phyloP scores from a whole-genome alignment of 148 eudicot species.

The Suaeda aralocaspica region DNA sequence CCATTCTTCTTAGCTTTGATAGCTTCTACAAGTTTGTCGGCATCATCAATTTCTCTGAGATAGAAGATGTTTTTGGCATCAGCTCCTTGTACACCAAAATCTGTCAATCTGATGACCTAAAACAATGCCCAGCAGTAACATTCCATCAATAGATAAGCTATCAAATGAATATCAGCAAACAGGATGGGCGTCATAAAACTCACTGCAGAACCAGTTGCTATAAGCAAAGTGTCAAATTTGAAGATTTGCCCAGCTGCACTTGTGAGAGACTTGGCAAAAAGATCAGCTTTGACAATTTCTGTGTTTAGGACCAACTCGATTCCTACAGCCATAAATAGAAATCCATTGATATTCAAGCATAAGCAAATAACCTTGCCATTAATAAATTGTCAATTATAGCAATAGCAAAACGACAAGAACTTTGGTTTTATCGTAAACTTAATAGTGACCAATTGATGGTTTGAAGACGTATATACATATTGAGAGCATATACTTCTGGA shows the following conservation, averaged over 20 bases:
- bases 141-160: not conserved
- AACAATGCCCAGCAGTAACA: slow-evolving; percentile 13
- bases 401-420: not conserved
- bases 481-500: not conserved
- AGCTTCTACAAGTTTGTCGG: slow-evolving; percentile 78
- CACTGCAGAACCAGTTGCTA: slow-evolving; percentile 96
- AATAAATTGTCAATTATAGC: not conserved
- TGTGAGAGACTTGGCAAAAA: slow-evolving; percentile 68
- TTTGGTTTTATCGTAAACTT: not conserved
- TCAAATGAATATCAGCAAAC: not conserved
- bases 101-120: slow-evolving; percentile 79
- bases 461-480: not conserved
- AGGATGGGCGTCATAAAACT: slow-evolving; percentile 21
- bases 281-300: slow-evolving; percentile 81
- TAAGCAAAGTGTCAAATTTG: slow-evolving; percentile 55
- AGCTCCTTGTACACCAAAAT: slow-evolving; percentile 93
- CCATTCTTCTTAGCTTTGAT: slow-evolving; percentile 80
- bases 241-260: slow-evolving; percentile 78
- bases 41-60: slow-evolving; percentile 92
- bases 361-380: not conserved
- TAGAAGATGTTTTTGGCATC: slow-evolving; percentile 86
- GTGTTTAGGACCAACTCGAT: slow-evolving; percentile 74
- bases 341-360: not conserved
- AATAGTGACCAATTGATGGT: not conserved
- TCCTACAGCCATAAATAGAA: slow-evolving; percentile 44